Evolutionary conservation across 2,329 filamentous ascomycete genomes (phyloP).

Genomic region (Lecanicillium sp.): DNA sequence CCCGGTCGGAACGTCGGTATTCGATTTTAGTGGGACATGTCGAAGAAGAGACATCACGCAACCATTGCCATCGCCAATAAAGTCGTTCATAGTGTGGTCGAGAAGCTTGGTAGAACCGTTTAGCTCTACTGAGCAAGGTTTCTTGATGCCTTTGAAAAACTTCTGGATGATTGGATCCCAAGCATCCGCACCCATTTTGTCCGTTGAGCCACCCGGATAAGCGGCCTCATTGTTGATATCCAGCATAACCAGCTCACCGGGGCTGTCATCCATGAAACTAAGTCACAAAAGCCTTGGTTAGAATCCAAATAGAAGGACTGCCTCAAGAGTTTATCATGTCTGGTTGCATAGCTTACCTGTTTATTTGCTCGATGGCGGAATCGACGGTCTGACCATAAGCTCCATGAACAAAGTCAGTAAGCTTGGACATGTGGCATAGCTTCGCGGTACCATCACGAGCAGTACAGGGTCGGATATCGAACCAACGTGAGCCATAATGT

Average conservation of each 20-base stretch:
- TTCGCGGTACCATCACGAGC: not conserved
- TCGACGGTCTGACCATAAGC: constrained; percentile 22
- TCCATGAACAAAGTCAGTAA: too few relatives aligned
- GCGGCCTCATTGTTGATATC: constrained; percentile 29
- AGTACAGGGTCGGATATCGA: constrained; percentile 32
- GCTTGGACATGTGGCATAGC: constrained; percentile 9
- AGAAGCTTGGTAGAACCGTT: constrained; percentile 17
- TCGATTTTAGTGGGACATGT: too few relatives aligned
- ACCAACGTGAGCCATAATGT: constrained; percentile 36
- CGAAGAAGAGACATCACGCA: too few relatives aligned
- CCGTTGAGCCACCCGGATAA: constrained; percentile 24
- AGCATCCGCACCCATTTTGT: not conserved
- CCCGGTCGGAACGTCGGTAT: not conserved
- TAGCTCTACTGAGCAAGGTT: not conserved
- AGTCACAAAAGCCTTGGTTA: too few relatives aligned
- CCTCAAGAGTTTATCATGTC: too few relatives aligned
- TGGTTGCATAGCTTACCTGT: too few relatives aligned
- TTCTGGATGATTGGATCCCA: not conserved
- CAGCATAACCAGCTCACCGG: constrained; percentile 37
- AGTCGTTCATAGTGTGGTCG: constrained; percentile 16
- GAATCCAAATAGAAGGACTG: too few relatives aligned
- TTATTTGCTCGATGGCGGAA: constrained; percentile 35
- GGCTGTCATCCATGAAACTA: constrained; percentile 35
- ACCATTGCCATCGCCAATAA: constrained; percentile 18
- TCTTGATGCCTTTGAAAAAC: constrained; percentile 13